Evolutionary conservation across 2,329 filamentous ascomycete genomes (phyloP).

Genomic region (Hypoxylon sp.): DNA sequence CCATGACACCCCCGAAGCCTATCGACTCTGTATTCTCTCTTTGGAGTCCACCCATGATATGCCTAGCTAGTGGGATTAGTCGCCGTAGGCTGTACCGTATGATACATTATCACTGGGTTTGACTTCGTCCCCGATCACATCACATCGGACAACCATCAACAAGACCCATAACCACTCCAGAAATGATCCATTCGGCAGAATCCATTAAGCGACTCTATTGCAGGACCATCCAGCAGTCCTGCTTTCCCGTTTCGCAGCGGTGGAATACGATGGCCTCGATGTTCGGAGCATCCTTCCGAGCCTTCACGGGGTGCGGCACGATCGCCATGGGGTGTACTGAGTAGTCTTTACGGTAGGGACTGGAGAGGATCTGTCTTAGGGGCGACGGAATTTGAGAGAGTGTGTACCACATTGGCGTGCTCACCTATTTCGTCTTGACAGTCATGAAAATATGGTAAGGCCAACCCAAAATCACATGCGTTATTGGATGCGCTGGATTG

Average conservation of each 20-base stretch:
- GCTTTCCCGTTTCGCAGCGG: conserved; percentile 20
- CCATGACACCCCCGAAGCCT: not conserved
- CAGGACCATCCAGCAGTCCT: conserved; percentile 35
- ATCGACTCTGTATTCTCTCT: not conserved
- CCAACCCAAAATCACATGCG: not conserved
- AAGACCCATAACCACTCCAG: conserved; percentile 15
- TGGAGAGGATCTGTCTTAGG: not conserved
- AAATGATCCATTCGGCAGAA: conserved; percentile 27
- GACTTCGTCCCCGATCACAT: too few relatives aligned
- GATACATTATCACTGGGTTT: too few relatives aligned
- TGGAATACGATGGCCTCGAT: conserved; percentile 33
- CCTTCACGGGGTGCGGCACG: conserved; percentile 12
- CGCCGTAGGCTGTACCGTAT: not conserved
- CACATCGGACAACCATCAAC: conserved; percentile 25
- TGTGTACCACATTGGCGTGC: not conserved
- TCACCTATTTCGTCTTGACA: not conserved
- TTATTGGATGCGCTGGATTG: not conserved
- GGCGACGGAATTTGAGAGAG: not conserved
- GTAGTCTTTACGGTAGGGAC: not conserved
- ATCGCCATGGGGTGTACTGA: conserved; percentile 11
- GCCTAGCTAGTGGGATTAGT: not conserved
- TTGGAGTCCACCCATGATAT: not conserved
- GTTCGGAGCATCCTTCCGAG: conserved; percentile 12
- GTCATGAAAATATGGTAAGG: not conserved
- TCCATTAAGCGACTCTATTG: conserved; percentile 23